These are phyloP conservation scores for Grifola frondosa DNA, from an alignment of 1,284 basidiomycete genomes.

Conservation along the genomic window DNA sequence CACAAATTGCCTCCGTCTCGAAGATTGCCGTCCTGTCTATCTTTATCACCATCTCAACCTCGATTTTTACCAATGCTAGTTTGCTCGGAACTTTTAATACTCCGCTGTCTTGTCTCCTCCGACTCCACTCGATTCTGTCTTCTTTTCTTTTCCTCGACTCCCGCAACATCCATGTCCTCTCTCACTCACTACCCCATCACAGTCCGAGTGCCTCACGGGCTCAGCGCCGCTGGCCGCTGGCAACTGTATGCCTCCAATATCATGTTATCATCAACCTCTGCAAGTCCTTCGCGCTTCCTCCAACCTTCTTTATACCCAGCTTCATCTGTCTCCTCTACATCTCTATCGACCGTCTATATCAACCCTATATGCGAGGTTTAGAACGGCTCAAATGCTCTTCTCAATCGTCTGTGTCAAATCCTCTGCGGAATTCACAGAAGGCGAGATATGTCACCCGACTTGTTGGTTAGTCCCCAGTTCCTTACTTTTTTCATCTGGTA, in stretches of 20 bases:
- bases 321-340: slow-evolving; percentile 50
- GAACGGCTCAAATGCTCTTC: slow-evolving; percentile 34
- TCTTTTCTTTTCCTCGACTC: slow-evolving; percentile 8
- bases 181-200: slow-evolving; percentile 62
- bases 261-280: slow-evolving; percentile 30
- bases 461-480: slow-evolving; percentile 52
- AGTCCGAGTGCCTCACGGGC: slow-evolving; percentile 63
- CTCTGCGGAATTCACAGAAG: too few species aligned
- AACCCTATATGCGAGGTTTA: slow-evolving; percentile 32
- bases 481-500: slow-evolving; percentile 2
- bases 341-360: slow-evolving; percentile 33
- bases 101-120: slow-evolving; percentile 3
- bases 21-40: slow-evolving; percentile 5
- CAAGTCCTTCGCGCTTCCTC: slow-evolving; percentile 44
- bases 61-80: slow-evolving; percentile 20
- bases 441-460: slow-evolving; percentile 58
- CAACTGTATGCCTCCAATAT: slow-evolving; percentile 51
- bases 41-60: slow-evolving; percentile 15
- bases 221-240: slow-evolving; percentile 69
- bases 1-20: slow-evolving; percentile 8
- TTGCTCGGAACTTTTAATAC: slow-evolving; percentile 16
- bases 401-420: slow-evolving; percentile 33
- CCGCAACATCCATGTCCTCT: slow-evolving; percentile 50
- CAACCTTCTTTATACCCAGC: slow-evolving; percentile 55
- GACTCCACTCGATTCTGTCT: slow-evolving; percentile 19